These are phyloP conservation scores for Cymodocea nodosa DNA, from an alignment of 116 monocot species.

Conservation along the genomic window DNA sequence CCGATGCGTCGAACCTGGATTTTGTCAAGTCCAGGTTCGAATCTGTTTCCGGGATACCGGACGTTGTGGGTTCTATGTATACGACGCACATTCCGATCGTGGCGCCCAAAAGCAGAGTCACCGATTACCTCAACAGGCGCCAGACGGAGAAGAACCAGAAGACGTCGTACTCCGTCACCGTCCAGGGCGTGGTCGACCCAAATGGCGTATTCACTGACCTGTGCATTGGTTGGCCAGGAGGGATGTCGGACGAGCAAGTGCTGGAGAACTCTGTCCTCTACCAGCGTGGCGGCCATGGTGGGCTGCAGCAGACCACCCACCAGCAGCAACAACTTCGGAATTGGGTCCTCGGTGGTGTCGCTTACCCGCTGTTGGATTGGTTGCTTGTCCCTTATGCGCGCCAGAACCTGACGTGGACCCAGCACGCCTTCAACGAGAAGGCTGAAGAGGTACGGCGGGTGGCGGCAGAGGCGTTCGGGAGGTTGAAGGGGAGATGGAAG, in stretches of 20 bases:
- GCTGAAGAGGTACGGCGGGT: conserved; percentile 29
- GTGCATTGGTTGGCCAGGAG: conserved; percentile 71
- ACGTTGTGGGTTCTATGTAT: conserved; percentile 69
- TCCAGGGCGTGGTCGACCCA: conserved; percentile 76
- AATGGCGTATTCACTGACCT: conserved; percentile 79
- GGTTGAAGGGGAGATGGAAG: conserved; percentile 69
- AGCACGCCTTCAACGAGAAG: conserved; percentile 84
- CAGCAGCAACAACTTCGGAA: not conserved
- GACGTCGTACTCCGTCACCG: conserved; percentile 68
- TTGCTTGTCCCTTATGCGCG: conserved; percentile 64
- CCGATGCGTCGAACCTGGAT: conserved; percentile 12
- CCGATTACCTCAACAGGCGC: conserved; percentile 61
- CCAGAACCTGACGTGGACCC: conserved; percentile 63
- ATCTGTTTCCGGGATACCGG: conserved; percentile 39
- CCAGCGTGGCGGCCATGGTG: conserved; percentile 6
- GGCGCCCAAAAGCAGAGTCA: conserved; percentile 49
- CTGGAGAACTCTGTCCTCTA: conserved; percentile 50
- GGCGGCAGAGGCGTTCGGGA: conserved; percentile 51
- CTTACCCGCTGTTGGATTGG: conserved; percentile 60
- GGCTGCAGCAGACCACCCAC: conserved; percentile 11
- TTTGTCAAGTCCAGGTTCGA: conserved; percentile 30
- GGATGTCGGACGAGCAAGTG: conserved; percentile 64
- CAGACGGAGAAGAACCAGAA: conserved; percentile 82
- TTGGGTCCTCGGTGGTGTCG: conserved; percentile 45
- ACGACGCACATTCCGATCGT: conserved; percentile 84